These are phyloP conservation scores for Darksidea phi DNA, from an alignment of 495 filamentous ascomycete species.

Conservation along the genomic window DNA sequence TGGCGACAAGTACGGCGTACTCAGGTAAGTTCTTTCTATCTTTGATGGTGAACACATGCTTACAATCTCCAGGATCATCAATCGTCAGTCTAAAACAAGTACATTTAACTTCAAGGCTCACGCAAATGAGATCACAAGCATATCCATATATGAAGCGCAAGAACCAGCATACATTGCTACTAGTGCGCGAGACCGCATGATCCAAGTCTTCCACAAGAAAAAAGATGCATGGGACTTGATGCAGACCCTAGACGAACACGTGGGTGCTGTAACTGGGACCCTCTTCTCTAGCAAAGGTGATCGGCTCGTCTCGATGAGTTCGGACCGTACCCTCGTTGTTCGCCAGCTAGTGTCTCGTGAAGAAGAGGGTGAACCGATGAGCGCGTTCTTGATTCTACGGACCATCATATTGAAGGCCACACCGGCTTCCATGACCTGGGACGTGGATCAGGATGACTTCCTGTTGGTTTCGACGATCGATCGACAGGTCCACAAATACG, in stretches of 20 bases:
- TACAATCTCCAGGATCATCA: conserved; percentile 46
- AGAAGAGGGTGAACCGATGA: conserved; percentile 61
- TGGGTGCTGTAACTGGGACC: conserved; percentile 64
- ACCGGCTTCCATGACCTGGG: conserved; percentile 76
- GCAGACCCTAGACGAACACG: conserved; percentile 78
- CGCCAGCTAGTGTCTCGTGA: conserved; percentile 70
- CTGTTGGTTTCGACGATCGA: conserved; percentile 79
- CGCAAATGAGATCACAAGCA: conserved; percentile 78
- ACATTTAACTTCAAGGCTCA: conserved; percentile 76
- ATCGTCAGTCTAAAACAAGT: conserved; percentile 48
- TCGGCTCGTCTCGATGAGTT: conserved; percentile 78
- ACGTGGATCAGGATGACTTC: conserved; percentile 54
- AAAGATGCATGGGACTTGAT: conserved; percentile 57
- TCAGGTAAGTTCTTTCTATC: conserved; percentile 57
- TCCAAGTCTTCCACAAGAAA: conserved; percentile 75
- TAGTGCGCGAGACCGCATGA: conserved; percentile 81
- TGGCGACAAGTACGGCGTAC: conserved; percentile 80
- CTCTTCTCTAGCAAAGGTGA: conserved; percentile 63
- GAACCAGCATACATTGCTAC: conserved; percentile 65
- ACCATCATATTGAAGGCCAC: conserved; percentile 81
- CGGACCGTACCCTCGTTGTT: conserved; percentile 80
- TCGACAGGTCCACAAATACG: conserved; percentile 73
- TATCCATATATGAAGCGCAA: conserved; percentile 62
- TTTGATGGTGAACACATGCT: conserved; percentile 16
- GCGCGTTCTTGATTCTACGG: conserved; percentile 72